A percentile compares a stretch with the other conserved stretches of the same genome.
These are phyloP conservation scores for Nakazawaea siamensis DNA, from an alignment of 805 yeast genomes.

Conservation along the genomic window DNA sequence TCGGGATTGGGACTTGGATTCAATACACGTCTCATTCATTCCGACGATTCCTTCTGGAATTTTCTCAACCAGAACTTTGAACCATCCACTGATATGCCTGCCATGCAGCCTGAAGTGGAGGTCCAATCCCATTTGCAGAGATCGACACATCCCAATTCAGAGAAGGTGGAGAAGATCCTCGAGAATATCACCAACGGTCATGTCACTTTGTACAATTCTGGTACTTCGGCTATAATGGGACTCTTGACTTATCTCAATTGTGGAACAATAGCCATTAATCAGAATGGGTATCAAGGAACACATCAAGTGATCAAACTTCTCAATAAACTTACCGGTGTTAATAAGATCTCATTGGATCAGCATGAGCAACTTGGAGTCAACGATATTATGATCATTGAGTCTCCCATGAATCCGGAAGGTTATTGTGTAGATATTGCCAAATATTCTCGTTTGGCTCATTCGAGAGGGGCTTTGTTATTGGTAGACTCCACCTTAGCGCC, in stretches of 20 bases:
- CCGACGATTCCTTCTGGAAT: constrained; percentile 21
- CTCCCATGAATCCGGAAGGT: constrained; percentile 50
- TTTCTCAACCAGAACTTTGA: constrained; percentile 12
- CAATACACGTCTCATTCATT: constrained; percentile 27
- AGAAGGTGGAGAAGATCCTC: constrained; percentile 36
- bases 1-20: constrained; percentile 18
- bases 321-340: constrained; percentile 31
- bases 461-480: constrained; percentile 31
- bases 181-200: constrained; percentile 35
- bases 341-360: constrained; percentile 26
- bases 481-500: constrained; percentile 53
- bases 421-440: constrained; percentile 30
- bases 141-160: constrained; percentile 37
- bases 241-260: constrained; percentile 40
- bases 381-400: constrained; percentile 41
- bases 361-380: constrained; percentile 27
- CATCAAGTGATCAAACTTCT: constrained; percentile 39
- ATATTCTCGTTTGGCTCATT: constrained; percentile 36
- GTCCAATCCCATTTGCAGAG: constrained; percentile 14
- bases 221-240: constrained; percentile 44
- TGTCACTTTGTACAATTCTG: constrained; percentile 41
- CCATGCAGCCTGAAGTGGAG: not conserved
- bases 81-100: not conserved
- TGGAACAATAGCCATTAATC: constrained; percentile 32
- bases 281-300: constrained; percentile 44